Conservation (phyloP, 1,139 yeast genomes). For the Yamadazyma taylorii region DNA sequence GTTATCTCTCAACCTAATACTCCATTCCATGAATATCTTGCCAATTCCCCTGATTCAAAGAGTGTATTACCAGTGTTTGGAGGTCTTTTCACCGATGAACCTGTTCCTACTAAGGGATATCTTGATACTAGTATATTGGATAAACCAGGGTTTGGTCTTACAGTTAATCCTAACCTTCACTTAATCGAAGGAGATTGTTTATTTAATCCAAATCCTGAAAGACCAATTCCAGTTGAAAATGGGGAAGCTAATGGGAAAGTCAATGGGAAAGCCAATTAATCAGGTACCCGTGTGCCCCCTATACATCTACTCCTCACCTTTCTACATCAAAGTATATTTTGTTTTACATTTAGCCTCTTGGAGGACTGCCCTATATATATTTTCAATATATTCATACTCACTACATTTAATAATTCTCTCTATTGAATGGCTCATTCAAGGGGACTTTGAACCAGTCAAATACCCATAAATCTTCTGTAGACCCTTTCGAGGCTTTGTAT, state of each 20-base stretch:
- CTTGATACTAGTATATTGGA: slow-evolving; percentile 37
- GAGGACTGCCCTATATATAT: neutral
- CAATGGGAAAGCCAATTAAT: slow-evolving; percentile 2
- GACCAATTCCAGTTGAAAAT: slow-evolving; percentile 22
- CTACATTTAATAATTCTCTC: slow-evolving; percentile 2
- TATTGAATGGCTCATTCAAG: slow-evolving; percentile 9
- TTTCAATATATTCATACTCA: neutral
- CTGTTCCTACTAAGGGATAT: slow-evolving; percentile 45
- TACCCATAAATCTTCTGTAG: slow-evolving; percentile 14
- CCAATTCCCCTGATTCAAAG: slow-evolving; percentile 48
- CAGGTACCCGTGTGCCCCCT: too few species aligned
- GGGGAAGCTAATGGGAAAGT: too few species aligned
- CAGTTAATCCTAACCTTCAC: slow-evolving; percentile 40
- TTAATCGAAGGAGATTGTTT: slow-evolving; percentile 40
- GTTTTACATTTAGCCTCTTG: too few species aligned
- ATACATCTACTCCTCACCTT: too few species aligned
- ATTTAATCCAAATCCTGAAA: slow-evolving; percentile 40
- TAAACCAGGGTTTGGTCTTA: slow-evolving; percentile 50
- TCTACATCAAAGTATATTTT: too few species aligned
- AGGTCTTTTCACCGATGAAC: slow-evolving; percentile 43
- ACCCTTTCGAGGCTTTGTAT: slow-evolving; percentile 14
- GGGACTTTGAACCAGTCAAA: slow-evolving; percentile 21
- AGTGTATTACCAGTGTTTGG: slow-evolving; percentile 50
- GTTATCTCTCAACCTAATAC: slow-evolving; percentile 49
- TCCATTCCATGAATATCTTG: slow-evolving; percentile 52